phyloP scores from a whole-genome alignment of 345 rosid species.

The Kandelia obovata region DNA sequence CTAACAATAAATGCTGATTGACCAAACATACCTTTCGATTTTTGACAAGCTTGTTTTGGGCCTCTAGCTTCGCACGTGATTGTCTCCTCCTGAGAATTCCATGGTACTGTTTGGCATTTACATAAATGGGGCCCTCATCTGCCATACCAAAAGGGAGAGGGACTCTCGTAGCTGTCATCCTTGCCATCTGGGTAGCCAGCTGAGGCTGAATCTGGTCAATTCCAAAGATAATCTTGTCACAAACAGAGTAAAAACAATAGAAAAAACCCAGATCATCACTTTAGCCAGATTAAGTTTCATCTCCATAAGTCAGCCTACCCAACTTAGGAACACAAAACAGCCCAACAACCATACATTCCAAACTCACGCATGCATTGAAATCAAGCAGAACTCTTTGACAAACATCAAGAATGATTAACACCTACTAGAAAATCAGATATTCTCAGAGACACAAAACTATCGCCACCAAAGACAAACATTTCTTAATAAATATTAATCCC shows the following conservation, averaged over 20 bases:
- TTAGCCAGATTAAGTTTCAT: not conserved
- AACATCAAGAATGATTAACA: not conserved
- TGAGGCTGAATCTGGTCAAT: slow-evolving; percentile 33
- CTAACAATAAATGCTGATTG: not conserved
- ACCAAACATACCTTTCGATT: slow-evolving; percentile 35
- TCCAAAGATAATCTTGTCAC: not conserved
- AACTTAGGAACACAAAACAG: too few species aligned
- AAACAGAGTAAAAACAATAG: not conserved
- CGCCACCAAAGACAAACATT: not conserved
- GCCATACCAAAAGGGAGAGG: slow-evolving; percentile 42
- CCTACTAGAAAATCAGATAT: not conserved
- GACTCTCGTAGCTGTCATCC: slow-evolving; percentile 33
- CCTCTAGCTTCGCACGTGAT: slow-evolving; percentile 50
- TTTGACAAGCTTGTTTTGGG: slow-evolving; percentile 45
- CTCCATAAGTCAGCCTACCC: too few species aligned
- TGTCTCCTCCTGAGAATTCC: slow-evolving; percentile 53
- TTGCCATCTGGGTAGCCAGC: slow-evolving; percentile 30
- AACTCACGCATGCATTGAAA: too few species aligned
- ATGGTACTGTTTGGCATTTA: slow-evolving; percentile 53
- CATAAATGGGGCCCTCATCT: slow-evolving; percentile 46
- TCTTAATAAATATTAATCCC: too few species aligned
- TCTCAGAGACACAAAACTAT: not conserved
- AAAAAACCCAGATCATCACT: not conserved
- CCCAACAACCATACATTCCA: too few species aligned
- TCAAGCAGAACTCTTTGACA: too few species aligned